Evolutionary conservation across 768 basidiomycete genomes (phyloP).

Genomic region (Suillus discolor): DNA sequence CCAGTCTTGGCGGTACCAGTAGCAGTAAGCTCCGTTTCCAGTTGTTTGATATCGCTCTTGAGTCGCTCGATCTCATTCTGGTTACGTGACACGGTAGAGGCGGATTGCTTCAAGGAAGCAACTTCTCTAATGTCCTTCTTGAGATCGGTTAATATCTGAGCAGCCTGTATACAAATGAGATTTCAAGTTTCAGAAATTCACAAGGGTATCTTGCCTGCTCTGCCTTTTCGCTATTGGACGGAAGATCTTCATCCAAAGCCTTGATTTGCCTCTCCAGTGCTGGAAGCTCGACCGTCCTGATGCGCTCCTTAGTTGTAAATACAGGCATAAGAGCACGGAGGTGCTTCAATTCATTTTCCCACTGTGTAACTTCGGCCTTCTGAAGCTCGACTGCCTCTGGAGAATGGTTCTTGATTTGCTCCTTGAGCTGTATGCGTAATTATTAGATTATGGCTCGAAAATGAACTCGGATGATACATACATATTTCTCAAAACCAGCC

Average conservation of each 20-base stretch:
- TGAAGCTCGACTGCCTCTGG: constrained; percentile 45
- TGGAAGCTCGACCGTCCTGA: constrained; percentile 68
- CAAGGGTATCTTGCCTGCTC: constrained; percentile 55
- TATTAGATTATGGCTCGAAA: constrained; percentile 2
- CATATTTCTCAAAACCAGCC: constrained; percentile 70
- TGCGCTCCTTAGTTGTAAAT: constrained; percentile 53
- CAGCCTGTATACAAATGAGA: constrained; percentile 40
- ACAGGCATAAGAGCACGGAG: constrained; percentile 63
- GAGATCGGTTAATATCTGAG: constrained; percentile 51
- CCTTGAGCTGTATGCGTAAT: constrained; percentile 52
- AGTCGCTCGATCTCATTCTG: constrained; percentile 62
- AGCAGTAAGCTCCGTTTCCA: constrained; percentile 69
- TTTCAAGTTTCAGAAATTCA: constrained; percentile 8
- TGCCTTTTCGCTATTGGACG: constrained; percentile 50
- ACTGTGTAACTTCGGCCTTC: constrained; percentile 52
- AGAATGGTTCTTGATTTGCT: constrained; percentile 58
- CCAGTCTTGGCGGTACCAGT: constrained; percentile 81
- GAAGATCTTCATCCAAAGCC: constrained; percentile 55
- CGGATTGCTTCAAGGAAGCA: constrained; percentile 58
- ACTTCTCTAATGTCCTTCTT: constrained; percentile 67
- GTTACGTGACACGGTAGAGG: constrained; percentile 57
- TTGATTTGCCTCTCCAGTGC: constrained; percentile 62
- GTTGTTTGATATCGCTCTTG: constrained; percentile 56
- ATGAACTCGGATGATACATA: constrained; percentile 35
- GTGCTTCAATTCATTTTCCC: constrained; percentile 58